Base-by-base conservation (phyloP, 202 grass and related monocot species). In the Saccharum hybrid region DNA sequence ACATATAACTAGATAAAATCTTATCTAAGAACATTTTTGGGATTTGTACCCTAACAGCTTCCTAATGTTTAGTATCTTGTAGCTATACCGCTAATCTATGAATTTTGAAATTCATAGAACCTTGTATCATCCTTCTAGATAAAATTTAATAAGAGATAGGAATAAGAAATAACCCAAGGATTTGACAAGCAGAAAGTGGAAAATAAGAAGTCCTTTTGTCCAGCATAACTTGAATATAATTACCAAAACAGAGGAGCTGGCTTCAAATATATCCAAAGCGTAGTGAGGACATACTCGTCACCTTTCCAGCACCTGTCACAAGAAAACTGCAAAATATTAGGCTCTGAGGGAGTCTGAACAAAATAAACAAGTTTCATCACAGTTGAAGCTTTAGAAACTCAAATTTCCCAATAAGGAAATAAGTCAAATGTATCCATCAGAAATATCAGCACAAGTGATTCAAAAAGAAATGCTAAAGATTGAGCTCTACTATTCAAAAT, bases 221-320 rank as follows among this genome's bases (percentile, higher is more conserved):
- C 36, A 72, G 26, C 10, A 10, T 40, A 33, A 16, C 21, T 12
- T 54, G 71, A 71, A 71, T 30, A 72, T 13, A 62, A 52, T 75
- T 90, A 90, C 83, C 88, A 37, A 1, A 37, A 37, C 36, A 37
- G 36, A 37, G 66, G 19, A 41, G 46, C 39, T 26, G 12, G 16
- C 16, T 54, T 43, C n/a, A 63, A 61, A 78, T 74, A 66, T 60
- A 85, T 30, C 73, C 28, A 67, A 85, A 62, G 45, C 9, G 60
- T 5, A 19, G 0, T 1, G 26, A 49, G 38, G 54, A 42, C 37
- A 78, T 33, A 60, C 2, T 21, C 30, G 21, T 78, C 39, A 41
- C 52, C 31, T 72, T 73, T 78, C 45, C 67, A 68, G 48, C 39
- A 66, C 88, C 68, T 90, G 61, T 63, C 59, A 46, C 51, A 45